Evolutionary conservation across 2,329 filamentous ascomycete species (phyloP).

Genomic region (Microsporum canis): DNA sequence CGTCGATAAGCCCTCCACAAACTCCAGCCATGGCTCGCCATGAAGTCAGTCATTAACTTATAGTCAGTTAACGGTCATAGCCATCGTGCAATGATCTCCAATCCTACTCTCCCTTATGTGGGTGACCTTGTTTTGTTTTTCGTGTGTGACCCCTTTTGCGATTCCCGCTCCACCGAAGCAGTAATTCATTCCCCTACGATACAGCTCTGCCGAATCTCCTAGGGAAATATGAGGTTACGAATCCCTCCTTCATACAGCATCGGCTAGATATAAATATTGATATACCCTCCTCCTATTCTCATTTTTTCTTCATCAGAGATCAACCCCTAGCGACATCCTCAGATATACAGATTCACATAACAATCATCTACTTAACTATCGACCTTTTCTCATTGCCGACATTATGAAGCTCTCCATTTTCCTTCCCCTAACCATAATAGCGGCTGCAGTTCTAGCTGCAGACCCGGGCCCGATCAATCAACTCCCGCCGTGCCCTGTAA

Average conservation of each 20-base stretch:
- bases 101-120: not conserved
- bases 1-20: not conserved
- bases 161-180: not conserved
- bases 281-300: not conserved
- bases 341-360: not conserved
- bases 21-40: not conserved
- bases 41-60: not conserved
- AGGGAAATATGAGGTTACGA: not conserved
- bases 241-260: not conserved
- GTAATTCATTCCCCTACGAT: not conserved
- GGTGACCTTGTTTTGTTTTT: not conserved
- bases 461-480: slow-evolving; percentile 7
- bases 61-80: not conserved
- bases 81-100: not conserved
- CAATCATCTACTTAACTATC: not conserved
- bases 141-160: not conserved
- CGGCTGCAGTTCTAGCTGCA: not conserved
- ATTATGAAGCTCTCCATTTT: not conserved
- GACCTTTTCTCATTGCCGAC: not conserved
- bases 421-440: not conserved
- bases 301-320: not conserved
- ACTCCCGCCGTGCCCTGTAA: slow-evolving; percentile 3
- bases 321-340: too few relatives aligned
- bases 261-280: not conserved
- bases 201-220: not conserved